Evolutionary conservation across 2,329 filamentous ascomycete species (phyloP).

Genomic region (Cytospora chrysosperma): DNA sequence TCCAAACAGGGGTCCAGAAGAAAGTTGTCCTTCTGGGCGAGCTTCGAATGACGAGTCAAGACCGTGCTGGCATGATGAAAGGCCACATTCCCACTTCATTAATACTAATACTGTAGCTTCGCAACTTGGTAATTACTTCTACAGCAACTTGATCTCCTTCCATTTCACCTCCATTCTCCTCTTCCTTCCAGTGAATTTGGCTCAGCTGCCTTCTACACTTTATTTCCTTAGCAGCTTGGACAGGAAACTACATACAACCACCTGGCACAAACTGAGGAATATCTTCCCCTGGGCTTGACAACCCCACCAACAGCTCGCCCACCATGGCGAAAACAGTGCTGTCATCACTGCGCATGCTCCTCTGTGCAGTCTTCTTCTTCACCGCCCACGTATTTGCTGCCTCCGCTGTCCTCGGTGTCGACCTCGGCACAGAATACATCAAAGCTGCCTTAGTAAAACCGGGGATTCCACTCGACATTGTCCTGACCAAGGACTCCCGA

Average conservation of each 20-base stretch:
- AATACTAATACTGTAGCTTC: background rate
- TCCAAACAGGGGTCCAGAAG: slow-evolving; percentile 17
- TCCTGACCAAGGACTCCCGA: slow-evolving; percentile 95
- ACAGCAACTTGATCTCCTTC: background rate
- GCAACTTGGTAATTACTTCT: slow-evolving; percentile 4
- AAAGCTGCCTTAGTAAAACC: slow-evolving; percentile 96
- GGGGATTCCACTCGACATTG: slow-evolving; percentile 94
- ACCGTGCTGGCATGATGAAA: slow-evolving; percentile 1
- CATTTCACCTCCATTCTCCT: background rate
- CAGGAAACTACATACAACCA: background rate
- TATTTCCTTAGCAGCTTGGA: background rate
- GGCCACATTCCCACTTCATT: slow-evolving; percentile 24
- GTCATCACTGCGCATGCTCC: slow-evolving; percentile 38
- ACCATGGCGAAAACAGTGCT: slow-evolving; percentile 39
- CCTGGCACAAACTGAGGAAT: background rate
- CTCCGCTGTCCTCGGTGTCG: slow-evolving; percentile 83
- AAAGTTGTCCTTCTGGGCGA: slow-evolving; percentile 21
- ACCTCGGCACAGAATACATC: slow-evolving; percentile 94
- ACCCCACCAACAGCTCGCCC: slow-evolving; percentile 27
- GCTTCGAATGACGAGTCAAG: slow-evolving; percentile 16
- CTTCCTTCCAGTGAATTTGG: background rate
- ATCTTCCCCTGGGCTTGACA: slow-evolving; percentile 11
- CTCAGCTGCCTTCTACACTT: background rate
- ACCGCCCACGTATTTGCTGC: slow-evolving; percentile 51
- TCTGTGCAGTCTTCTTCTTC: slow-evolving; percentile 43